phyloP scores from a whole-genome alignment of 495 filamentous ascomycete species.

The Polyplosphaeria fusca region DNA sequence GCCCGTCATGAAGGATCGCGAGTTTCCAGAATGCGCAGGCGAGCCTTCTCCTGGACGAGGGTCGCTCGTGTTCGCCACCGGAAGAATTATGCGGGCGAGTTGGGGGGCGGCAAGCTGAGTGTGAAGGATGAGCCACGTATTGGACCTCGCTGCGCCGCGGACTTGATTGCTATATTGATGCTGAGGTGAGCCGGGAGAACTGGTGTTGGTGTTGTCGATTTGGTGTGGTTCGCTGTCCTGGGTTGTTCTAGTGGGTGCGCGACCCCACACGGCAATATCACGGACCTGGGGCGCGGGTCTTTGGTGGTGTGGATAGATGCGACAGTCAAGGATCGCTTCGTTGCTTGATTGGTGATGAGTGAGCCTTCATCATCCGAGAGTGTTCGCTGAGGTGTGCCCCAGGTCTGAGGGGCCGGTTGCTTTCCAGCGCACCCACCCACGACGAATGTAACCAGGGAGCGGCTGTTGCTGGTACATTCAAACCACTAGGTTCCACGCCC shows the following conservation, averaged over 20 bases:
- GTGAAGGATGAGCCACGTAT: too few relatives aligned
- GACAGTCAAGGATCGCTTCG: constrained; percentile 12
- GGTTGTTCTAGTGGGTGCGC: neutral
- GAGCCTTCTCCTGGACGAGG: neutral
- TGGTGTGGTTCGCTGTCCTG: constrained; percentile 1
- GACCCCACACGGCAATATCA: constrained; percentile 32
- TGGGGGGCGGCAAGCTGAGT: too few relatives aligned
- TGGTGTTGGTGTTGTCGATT: constrained; percentile 10
- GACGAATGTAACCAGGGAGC: too few relatives aligned
- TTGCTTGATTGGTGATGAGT: constrained; percentile 19
- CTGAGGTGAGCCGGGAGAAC: constrained; percentile 20
- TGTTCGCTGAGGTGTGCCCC: neutral
- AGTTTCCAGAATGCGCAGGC: constrained; percentile 8
- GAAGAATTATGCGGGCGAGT: constrained; percentile 18
- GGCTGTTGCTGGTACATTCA: too few relatives aligned
- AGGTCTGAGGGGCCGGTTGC: too few relatives aligned
- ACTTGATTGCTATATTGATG: constrained; percentile 17
- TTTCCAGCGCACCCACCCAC: too few relatives aligned
- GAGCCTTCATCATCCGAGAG: constrained; percentile 6
- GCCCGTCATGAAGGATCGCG: neutral
- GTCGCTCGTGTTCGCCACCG: constrained; percentile 15
- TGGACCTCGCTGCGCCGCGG: constrained; percentile 10
- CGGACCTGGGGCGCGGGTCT: constrained; percentile 25
- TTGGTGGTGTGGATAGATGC: constrained; percentile 16
- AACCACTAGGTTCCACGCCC: too few relatives aligned